A percentile compares a stretch with the other conserved stretches of the same genome.
Conservation (phyloP, 2,329 filamentous ascomycete genomes). For the Xylaria sp. region DNA sequence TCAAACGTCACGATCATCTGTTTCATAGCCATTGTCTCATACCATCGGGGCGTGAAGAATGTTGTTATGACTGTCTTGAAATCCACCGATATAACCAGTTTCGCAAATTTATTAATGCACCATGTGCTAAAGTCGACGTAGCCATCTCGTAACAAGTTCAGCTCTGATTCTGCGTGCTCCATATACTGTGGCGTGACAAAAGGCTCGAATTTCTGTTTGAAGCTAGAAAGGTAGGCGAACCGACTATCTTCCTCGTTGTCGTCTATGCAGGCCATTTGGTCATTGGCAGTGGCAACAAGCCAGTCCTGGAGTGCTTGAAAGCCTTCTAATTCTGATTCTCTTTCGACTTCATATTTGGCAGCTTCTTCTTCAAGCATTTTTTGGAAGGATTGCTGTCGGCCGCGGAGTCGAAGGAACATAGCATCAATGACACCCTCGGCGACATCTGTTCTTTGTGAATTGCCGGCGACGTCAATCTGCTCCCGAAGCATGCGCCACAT, state of each 20-base stretch:
- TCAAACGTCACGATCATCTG: constrained; percentile 95
- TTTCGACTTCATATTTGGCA: constrained; percentile 72
- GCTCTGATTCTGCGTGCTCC: constrained; percentile 76
- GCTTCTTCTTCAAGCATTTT: constrained; percentile 88
- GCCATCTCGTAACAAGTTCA: constrained; percentile 81
- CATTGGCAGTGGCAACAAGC: constrained; percentile 96
- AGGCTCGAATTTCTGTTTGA: constrained; percentile 83
- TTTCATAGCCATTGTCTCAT: constrained; percentile 84
- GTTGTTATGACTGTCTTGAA: constrained; percentile 84
- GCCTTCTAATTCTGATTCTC: constrained; percentile 66
- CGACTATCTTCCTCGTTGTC: constrained; percentile 82
- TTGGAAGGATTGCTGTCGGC: constrained; percentile 87
- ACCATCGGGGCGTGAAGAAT: constrained; percentile 94
- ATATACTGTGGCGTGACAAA: constrained; percentile 84
- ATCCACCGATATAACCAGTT: constrained; percentile 89
- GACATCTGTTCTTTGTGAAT: constrained; percentile 87
- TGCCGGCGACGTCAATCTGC: constrained; percentile 85
- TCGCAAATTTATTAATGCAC: constrained; percentile 87
- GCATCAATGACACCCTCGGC: constrained; percentile 95
- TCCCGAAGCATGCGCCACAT: constrained; percentile 98
- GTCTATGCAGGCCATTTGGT: constrained; percentile 98
- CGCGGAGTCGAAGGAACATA: constrained; percentile 89
- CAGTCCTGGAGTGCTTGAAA: constrained; percentile 91
- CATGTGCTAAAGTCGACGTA: constrained; percentile 96
- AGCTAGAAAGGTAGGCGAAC: constrained; percentile 84